Conservation (phyloP, 2,329 filamentous ascomycete genomes). For the Neonectria sp. region DNA sequence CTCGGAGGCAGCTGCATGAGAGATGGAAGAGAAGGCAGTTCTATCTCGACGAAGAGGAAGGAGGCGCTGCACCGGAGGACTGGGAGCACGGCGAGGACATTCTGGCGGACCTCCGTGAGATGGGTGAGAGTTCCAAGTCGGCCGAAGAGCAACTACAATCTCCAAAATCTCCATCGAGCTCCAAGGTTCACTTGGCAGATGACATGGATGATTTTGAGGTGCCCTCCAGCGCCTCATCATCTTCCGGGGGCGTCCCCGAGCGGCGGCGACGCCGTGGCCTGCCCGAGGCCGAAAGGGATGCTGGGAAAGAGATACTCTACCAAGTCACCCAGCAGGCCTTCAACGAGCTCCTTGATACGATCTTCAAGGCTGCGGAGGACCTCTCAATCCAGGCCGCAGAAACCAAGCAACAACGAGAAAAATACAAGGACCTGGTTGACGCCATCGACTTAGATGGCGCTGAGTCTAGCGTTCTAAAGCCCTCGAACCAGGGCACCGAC, state of each 20-base stretch:
- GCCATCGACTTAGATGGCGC: slow-evolving; percentile 53
- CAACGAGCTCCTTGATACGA: slow-evolving; percentile 89
- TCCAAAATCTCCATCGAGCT: slow-evolving; percentile 79
- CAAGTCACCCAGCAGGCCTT: slow-evolving; percentile 92
- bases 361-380: slow-evolving; percentile 88
- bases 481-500: slow-evolving; percentile 13
- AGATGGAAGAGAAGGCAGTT: slow-evolving; percentile 85
- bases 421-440: slow-evolving; percentile 66
- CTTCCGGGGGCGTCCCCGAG: slow-evolving; percentile 80
- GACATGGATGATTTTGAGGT: slow-evolving; percentile 79
- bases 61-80: slow-evolving; percentile 73
- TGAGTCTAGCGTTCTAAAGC: slow-evolving; percentile 46
- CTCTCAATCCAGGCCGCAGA: slow-evolving; percentile 77
- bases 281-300: slow-evolving; percentile 84
- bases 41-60: slow-evolving; percentile 90
- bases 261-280: slow-evolving; percentile 85
- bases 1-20: slow-evolving; percentile 72
- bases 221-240: slow-evolving; percentile 80
- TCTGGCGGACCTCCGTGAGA: slow-evolving; percentile 54
- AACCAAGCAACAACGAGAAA: slow-evolving; percentile 74
- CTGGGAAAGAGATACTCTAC: slow-evolving; percentile 90
- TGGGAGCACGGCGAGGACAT: slow-evolving; percentile 76
- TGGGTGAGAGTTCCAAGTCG: slow-evolving; percentile 61
- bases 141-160: slow-evolving; percentile 57
- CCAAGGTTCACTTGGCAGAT: slow-evolving; percentile 84